Base-by-base conservation (phyloP, 1,284 basidiomycete genomes). In the Moesziomyces parantarcticus region DNA sequence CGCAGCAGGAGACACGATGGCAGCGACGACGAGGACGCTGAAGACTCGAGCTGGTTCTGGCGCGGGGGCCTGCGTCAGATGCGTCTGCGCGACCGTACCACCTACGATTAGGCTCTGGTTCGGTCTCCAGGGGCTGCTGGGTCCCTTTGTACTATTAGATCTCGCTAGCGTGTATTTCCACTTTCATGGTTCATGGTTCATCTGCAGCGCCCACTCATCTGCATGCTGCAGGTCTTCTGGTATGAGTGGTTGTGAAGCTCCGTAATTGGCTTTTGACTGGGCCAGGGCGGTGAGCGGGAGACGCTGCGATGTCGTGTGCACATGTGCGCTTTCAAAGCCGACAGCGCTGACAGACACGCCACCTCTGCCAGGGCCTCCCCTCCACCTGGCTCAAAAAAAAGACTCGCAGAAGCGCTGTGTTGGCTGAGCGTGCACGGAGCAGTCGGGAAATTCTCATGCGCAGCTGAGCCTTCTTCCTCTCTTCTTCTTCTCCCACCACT, bases 21-120 rank as follows among this genome's bases (percentile, higher is more conserved):
- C 25, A 62, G 63, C 22, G 74, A 76, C 20, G 66, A 70, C 20
- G 70, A 64, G 22, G 52, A 68, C 10, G 59, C 45, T 3, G 56
- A 58, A 32, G 58, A 58, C 34, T 39, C 59, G 21, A 76, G 69
- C 60, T 79, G 77, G 77, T 64, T 69, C 63, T 79, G 78, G 78
- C 63, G 70, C 13, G 76, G 76, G 11, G 78, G 78, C 10, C 43
- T 79, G 49, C 48, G 63, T 13, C 57, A 68, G 41, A 68, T 71
- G 58, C 70, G 78, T 44, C 42, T 78, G 40, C 65, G 78, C 25
- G 76, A 78, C 34, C 73, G 76, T 16, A 70, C 66, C 20, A 76
- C 60, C 23, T 76, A 78, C 29, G 70, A 76, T 36, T 76, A 50
- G 73, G 40, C 41, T 0, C 29, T 32, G 21, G 34, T 14, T 18